Evolutionary conservation across 139 green algal genomes (phyloP), one percentile per base, ranked within the genome.

Genomic region (Medakamo hakoo): DNA sequence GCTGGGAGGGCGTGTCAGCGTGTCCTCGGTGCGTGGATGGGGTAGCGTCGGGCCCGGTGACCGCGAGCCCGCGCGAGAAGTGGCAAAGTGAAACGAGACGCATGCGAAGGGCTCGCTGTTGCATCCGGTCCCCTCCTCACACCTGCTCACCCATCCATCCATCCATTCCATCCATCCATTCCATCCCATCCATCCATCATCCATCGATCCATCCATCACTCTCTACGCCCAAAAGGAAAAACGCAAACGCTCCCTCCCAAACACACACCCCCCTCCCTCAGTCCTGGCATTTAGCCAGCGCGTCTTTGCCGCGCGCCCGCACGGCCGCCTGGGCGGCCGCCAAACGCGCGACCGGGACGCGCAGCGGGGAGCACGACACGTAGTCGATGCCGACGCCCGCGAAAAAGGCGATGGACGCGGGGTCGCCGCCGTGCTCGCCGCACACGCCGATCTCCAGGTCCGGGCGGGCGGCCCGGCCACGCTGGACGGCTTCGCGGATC

Each of bases 361-460:
- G 80, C 67, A 95, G 80, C 1, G 89, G 86, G 20, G 80, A 89
- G 80, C 88, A 95, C 18, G 76, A 87, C 26, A 95, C 87, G 63
- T 94, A 94, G 73, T 92, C 82, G 25, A 95, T 57, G 22, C 74
- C 71, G 26, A 76, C 61, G n/a, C 67, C 61, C 60, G 87, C 57
- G 58, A 90, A 88, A 72, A 94, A 89, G 19, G 74, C 80, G 20
- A 94, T 80, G 5, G 78, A 88, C 32, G 65, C 64, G 31, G 86
- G 82, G 63, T 95, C 88, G 25, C 88, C 88, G 30, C 88, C 89
- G 64, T 95, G 88, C 79, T 95, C 89, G 20, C 89, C 89, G 72
- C 89, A 95, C 31, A 95, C 82, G 60, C 86, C 86, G 21, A 95
- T 69, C 65, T 90, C 76, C 22, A 96, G 65, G 59, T 74, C 68